Evolutionary conservation across 1,139 yeast genomes (phyloP).

Genomic region (Debaryomycetaceae sp.): DNA sequence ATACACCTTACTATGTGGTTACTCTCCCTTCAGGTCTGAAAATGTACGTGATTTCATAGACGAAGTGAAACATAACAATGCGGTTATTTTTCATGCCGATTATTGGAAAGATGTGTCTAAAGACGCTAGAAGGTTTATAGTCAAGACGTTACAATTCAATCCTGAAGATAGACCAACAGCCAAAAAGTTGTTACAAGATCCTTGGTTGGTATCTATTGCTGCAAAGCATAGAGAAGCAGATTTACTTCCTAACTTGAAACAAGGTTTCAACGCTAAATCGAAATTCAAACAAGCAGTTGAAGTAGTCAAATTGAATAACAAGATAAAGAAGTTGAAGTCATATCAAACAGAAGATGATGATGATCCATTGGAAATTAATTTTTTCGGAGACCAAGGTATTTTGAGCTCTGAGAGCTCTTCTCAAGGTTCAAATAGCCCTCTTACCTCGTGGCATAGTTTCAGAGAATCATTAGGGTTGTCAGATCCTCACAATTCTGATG

Average conservation of each 20-base stretch:
- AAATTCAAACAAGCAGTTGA: conserved; percentile 86
- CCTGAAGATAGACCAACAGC: conserved; percentile 71
- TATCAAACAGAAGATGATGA: conserved; percentile 52
- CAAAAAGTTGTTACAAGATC: conserved; percentile 55
- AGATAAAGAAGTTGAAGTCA: conserved; percentile 62
- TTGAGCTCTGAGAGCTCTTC: conserved; percentile 5
- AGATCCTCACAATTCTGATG: background rate
- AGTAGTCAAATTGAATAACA: conserved; percentile 70
- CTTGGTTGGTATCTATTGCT: conserved; percentile 62
- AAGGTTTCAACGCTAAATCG: conserved; percentile 79
- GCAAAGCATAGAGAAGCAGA: conserved; percentile 51
- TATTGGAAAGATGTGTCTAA: conserved; percentile 80
- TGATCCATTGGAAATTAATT: conserved; percentile 47
- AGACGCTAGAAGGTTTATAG: conserved; percentile 73
- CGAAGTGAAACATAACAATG: conserved; percentile 67
- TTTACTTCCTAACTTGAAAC: conserved; percentile 61
- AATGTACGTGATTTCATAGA: conserved; percentile 73
- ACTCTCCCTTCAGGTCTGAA: conserved; percentile 88
- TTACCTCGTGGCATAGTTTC: conserved; percentile 24
- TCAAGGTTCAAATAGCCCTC: conserved; percentile 4
- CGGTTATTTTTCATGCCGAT: conserved; percentile 79
- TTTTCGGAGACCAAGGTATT: conserved; percentile 32
- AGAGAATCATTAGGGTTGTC: conserved; percentile 15
- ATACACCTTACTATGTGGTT: conserved; percentile 86
- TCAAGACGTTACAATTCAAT: conserved; percentile 59